These are phyloP conservation scores for Lasiodiplodia hormozganensis DNA, from an alignment of 2,329 filamentous ascomycete genomes.

Conservation along the genomic window DNA sequence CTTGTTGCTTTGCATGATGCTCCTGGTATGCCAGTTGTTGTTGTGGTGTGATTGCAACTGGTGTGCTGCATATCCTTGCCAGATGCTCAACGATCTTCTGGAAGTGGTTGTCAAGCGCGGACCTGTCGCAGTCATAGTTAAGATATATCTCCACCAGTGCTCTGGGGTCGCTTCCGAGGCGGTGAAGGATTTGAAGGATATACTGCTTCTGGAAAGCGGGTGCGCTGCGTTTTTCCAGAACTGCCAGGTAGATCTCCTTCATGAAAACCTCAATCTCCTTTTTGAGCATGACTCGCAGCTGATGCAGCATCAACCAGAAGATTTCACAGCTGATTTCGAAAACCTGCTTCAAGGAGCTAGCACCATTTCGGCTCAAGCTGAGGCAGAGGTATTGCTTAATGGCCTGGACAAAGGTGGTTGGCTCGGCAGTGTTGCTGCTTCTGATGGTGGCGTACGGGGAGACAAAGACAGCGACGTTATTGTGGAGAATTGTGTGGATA, in stretches of 20 bases:
- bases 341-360: constrained; percentile 87
- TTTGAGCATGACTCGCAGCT: constrained; percentile 93
- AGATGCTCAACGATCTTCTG: constrained; percentile 93
- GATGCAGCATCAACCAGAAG: constrained; percentile 96
- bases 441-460: constrained; percentile 92
- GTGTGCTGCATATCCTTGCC: constrained; percentile 81
- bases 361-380: constrained; percentile 91
- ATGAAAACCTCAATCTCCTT: constrained; percentile 98
- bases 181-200: constrained; percentile 83
- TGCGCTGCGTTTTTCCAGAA: constrained; percentile 85
- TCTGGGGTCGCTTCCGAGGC: constrained; percentile 83
- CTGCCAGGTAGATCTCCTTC: constrained; percentile 94
- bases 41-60: constrained; percentile 74
- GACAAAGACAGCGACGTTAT: constrained; percentile 88
- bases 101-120: constrained; percentile 93
- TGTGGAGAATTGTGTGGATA: constrained; percentile 93
- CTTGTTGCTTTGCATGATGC: constrained; percentile 66
- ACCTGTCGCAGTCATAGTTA: constrained; percentile 97
- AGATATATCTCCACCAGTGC: constrained; percentile 94
- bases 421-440: constrained; percentile 85
- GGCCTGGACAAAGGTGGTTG: constrained; percentile 90
- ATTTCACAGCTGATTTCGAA: constrained; percentile 98
- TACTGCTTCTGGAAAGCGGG: constrained; percentile 91
- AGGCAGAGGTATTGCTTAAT: constrained; percentile 97
- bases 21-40: constrained; percentile 92